Evolutionary conservation across 106 monocot genomes (phyloP), one percentile per base, ranked within the genome.

Genomic region (Apostasia shenzhenica): DNA sequence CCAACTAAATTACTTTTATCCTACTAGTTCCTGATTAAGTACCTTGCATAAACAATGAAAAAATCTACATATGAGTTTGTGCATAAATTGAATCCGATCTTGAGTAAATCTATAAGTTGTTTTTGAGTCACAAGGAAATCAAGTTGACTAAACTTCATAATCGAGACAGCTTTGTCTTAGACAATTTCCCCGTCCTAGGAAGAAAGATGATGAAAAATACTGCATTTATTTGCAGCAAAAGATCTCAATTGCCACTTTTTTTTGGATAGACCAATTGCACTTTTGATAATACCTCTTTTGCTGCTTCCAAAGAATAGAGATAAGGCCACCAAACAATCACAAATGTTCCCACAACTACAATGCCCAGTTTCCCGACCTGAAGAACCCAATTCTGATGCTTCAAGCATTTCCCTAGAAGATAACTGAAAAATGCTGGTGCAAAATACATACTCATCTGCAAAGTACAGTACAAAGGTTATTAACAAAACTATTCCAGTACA

Each of bases 351-450:
- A 99, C 47, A 41, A 99, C 97, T 6, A 81, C 81, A 41, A 80
- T 37, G 41, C 89, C 92, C 42, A 99, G 79, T 77, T 87, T 92
- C 66, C 80, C 63, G 39, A 92, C 79, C 44, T 89, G 81, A 80
- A 90, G 10, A 76, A 92, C 53, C 49, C 92, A 85, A 80, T 81
- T 75, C 56, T 67, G 68, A 41, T 76, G 78, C 73, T 71, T 74
- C 39, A 99, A 74, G 75, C 87, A 90, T 74, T 87, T 99, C 45
- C 92, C 92, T 6, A 99, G 68, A 62, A 99, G 87, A 83, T 92
- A 79, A 69, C 87, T 77, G 63, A 99, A 82, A 81, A 99, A 92
- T 72, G 92, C 92, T 39, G 97, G 97, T 59, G 97, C 97, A 72
- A 79, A 99, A 64, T 99, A 99, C 61, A 89, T 74, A 65, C 89